Evolutionary conservation across 2,329 filamentous ascomycete species (phyloP), one percentile per base, ranked within the genome.

Genomic region (Albifimbria verrucaria): DNA sequence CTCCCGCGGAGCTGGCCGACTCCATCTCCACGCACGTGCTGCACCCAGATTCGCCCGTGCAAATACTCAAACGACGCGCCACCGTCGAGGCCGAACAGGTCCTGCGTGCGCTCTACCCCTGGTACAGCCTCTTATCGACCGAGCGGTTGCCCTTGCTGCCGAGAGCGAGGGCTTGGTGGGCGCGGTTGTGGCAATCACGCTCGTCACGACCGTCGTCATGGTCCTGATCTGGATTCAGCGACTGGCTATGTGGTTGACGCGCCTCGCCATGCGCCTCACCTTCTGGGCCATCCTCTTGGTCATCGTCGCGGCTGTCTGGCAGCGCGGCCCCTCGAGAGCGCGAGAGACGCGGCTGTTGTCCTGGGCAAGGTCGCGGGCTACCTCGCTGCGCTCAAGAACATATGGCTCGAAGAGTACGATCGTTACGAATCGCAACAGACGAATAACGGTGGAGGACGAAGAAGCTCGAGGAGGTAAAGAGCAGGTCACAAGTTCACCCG

Each of bases 201-300:
- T 71, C 15, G 56, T 72, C 52, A 71, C 87, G 44, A 60, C 85
- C 25, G 72, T 85, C 52, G 69, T 93, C 49, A 76, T 91, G 65
- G 67, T 92, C 52, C 75, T 94, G 58, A 80, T 86, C 66, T 87
- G 88, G 74, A 74, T 91, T 18, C 84, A 86, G 56, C 82, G 90
- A 55, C 73, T 90, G 20, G 77, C 96, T 53, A 74, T 91, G 65
- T 95, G 86, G 75, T 91, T 90, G 84, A 82, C 91, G 50, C 76
- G 81, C n/a, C 65, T 96, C 52, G 77, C 78, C 11, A 68, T 90
- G 57, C 73, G 80, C 22, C 59, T 91, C 42, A 68, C 81, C 2
- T 83, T 91, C 57, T 94, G 85, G 83, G 80, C 79, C 1, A 67
- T 74, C 2, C 59, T 92, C 2, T 72, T 78, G 4, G 75, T 77